These are phyloP conservation scores for Aspergillus nomiae DNA, from an alignment of 2,329 filamentous ascomycete genomes.

Conservation along the genomic window DNA sequence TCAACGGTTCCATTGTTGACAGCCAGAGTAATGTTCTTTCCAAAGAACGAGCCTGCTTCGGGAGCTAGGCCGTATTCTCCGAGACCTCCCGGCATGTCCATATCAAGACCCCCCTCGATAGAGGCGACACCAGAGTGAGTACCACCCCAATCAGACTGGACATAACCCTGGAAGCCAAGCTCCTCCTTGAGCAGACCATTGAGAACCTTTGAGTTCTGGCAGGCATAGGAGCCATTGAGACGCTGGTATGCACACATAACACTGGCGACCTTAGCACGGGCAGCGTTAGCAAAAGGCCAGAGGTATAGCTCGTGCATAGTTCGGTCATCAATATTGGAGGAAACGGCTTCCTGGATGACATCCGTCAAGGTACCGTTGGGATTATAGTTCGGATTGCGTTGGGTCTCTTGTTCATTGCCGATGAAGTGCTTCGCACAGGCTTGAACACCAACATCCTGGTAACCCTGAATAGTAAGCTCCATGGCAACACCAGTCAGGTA, in stretches of 20 bases:
- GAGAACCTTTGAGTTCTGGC: constrained; percentile 49
- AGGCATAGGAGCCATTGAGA: constrained; percentile 51
- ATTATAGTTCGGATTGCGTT: constrained; percentile 48
- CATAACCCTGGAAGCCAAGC: constrained; percentile 53
- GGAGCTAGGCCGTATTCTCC: constrained; percentile 4
- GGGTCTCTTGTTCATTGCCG: constrained; percentile 68
- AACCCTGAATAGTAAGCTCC: constrained; percentile 53
- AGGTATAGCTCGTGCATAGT: constrained; percentile 74
- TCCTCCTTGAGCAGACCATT: constrained; percentile 53
- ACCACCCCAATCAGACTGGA: constrained; percentile 49
- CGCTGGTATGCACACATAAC: constrained; percentile 49
- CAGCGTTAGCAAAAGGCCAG: constrained; percentile 75
- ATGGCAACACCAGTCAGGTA: constrained; percentile 44
- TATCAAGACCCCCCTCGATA: constrained; percentile 48
- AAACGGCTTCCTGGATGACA: constrained; percentile 23
- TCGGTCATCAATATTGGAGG: constrained; percentile 66
- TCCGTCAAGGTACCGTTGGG: constrained; percentile 36
- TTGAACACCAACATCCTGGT: constrained; percentile 53
- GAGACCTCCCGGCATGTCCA: constrained; percentile 70
- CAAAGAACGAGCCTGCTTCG: constrained; percentile 28
- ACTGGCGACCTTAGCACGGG: constrained; percentile 62
- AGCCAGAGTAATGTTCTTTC: constrained; percentile 51
- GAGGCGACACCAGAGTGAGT: constrained; percentile 47
- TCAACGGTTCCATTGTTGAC: constrained; percentile 52
- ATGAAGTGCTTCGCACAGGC: constrained; percentile 47